Evolutionary conservation across 345 rosid genomes (phyloP).

Genomic region (Sisymbrium irio): DNA sequence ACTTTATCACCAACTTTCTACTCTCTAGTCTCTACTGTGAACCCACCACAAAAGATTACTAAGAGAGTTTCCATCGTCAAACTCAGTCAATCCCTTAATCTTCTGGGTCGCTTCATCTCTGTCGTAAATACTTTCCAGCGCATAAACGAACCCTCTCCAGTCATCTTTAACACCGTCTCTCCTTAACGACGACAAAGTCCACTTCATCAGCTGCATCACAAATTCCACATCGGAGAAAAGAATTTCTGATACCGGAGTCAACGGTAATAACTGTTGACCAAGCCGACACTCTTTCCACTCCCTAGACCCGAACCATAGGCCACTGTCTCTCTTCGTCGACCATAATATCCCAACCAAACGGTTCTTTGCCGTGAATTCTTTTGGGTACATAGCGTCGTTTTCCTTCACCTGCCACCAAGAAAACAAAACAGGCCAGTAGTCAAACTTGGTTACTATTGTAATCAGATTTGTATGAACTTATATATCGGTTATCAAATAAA

Average conservation of each 20-base stretch:
- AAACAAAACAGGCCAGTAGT: neutral
- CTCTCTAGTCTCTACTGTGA: constrained; percentile 5
- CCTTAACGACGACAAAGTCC: neutral
- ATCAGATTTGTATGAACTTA: neutral
- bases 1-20: neutral
- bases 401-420: constrained; percentile 67
- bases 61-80: neutral
- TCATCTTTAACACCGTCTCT: neutral
- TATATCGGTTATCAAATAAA: neutral
- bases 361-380: constrained; percentile 66
- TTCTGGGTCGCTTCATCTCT: neutral
- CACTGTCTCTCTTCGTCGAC: constrained; percentile 86
- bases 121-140: neutral
- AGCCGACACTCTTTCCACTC: constrained; percentile 78
- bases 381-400: constrained; percentile 43
- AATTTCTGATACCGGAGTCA: constrained; percentile 63
- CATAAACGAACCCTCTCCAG: neutral
- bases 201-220: neutral
- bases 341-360: constrained; percentile 79
- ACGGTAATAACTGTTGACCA: constrained; percentile 77
- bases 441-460: neutral
- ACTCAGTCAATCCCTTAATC: neutral
- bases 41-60: neutral
- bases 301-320: constrained; percentile 82
- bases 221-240: constrained; percentile 52